Evolutionary conservation across 139 green algal genomes (phyloP).

Genomic region (Picochlorum costavermella): DNA sequence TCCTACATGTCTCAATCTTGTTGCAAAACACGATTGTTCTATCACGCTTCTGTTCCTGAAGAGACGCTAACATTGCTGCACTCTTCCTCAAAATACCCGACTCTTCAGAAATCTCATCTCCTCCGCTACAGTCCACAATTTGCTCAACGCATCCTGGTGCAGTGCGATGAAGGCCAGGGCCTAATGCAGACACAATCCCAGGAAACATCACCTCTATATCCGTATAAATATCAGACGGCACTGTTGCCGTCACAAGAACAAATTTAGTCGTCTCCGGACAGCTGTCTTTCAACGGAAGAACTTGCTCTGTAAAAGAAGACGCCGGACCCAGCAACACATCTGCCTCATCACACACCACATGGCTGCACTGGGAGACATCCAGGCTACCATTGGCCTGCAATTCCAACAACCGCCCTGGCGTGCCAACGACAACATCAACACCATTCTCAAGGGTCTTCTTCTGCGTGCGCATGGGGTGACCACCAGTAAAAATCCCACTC

Average conservation of each 20-base stretch:
- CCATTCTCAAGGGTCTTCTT: slow-evolving; percentile 47
- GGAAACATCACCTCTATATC: slow-evolving; percentile 48
- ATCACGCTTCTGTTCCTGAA: slow-evolving; percentile 21
- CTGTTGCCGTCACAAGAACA: slow-evolving; percentile 73
- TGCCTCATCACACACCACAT: slow-evolving; percentile 79
- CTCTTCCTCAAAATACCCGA: slow-evolving; percentile 65
- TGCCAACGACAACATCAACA: slow-evolving; percentile 72
- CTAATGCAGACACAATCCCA: slow-evolving; percentile 48
- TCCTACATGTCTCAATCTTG: slow-evolving; percentile 84
- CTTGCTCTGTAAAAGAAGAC: slow-evolving; percentile 49
- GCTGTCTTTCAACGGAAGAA: slow-evolving; percentile 43
- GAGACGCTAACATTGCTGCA: slow-evolving; percentile 45
- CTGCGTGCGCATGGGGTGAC: slow-evolving; percentile 53
- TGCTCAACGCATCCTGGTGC: slow-evolving; percentile 68
- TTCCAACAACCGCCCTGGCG: slow-evolving; percentile 56
- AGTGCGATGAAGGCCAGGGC: slow-evolving; percentile 74
- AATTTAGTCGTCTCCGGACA: slow-evolving; percentile 31
- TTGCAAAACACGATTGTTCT: slow-evolving; percentile 77
- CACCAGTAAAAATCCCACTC: slow-evolving; percentile 51
- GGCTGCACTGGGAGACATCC: slow-evolving; percentile 29
- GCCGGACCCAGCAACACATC: slow-evolving; percentile 70
- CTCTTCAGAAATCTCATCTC: slow-evolving; percentile 68
- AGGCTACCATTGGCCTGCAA: slow-evolving; percentile 39
- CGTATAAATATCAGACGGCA: slow-evolving; percentile 56
- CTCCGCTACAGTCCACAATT: slow-evolving; percentile 90